These are phyloP conservation scores for Colletotrichum echinochloae DNA, from an alignment of 2,329 filamentous ascomycete species.

Conservation along the genomic window DNA sequence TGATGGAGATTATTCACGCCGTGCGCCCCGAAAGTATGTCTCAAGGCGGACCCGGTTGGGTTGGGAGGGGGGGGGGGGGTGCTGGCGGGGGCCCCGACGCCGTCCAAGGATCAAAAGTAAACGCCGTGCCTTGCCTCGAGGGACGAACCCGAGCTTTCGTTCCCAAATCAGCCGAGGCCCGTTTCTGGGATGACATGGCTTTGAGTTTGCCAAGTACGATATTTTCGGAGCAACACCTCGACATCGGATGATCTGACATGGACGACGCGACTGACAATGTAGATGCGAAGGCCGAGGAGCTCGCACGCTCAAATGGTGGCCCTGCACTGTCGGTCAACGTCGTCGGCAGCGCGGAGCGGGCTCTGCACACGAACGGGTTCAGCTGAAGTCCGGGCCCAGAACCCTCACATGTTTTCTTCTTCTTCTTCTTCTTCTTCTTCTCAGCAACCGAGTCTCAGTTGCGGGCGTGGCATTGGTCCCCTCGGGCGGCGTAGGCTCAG, in stretches of 20 bases:
- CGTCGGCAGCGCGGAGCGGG: not conserved
- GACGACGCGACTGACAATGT: not conserved
- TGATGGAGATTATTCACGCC: not conserved
- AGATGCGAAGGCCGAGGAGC: not conserved
- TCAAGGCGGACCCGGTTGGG: not conserved
- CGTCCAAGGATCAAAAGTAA: not conserved
- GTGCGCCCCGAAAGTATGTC: not conserved
- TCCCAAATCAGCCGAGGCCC: not conserved
- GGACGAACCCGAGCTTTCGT: constrained; percentile 3
- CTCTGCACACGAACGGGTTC: not conserved
- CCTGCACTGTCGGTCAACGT: not conserved
- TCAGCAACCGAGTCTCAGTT: constrained; percentile 7
- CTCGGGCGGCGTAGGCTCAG: constrained; percentile 17
- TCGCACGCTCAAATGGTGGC: not conserved
- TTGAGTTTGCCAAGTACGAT: constrained; percentile 4
- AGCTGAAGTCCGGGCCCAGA: not conserved
- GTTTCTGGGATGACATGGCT: constrained; percentile 1
- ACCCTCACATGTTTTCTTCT: not conserved
- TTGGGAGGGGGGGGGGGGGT: too few species aligned
- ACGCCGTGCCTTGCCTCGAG: not conserved
- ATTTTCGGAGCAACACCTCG: not conserved
- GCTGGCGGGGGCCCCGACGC: constrained; percentile 4
- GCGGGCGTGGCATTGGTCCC: constrained; percentile 24
- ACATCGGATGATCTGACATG: constrained; percentile 7
- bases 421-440: too few species aligned